Conservation (phyloP, 1,284 basidiomycete genomes). For the Macrocystidia cucumis region DNA sequence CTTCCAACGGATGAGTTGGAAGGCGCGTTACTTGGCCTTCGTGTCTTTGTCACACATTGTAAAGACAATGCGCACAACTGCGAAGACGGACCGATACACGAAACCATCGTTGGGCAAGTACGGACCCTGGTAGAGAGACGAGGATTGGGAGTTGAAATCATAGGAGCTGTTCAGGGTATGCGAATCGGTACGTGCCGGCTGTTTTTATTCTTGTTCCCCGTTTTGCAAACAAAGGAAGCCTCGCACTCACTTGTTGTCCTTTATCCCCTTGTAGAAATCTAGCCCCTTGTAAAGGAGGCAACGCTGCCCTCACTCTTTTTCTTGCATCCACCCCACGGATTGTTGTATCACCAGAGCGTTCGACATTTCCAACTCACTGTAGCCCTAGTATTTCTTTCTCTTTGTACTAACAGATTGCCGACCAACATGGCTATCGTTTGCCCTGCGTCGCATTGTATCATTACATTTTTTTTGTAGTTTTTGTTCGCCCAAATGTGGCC, state of each 20-base stretch:
- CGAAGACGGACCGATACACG: slow-evolving; percentile 38
- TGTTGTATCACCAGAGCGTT: too few species aligned
- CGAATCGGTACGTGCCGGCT: slow-evolving; percentile 49
- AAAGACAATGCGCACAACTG: slow-evolving; percentile 53
- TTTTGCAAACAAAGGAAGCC: neutral
- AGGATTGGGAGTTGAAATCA: slow-evolving; percentile 53
- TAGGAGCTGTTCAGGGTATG: slow-evolving; percentile 67
- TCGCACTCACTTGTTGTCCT: too few species aligned
- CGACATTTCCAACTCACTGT: slow-evolving; percentile 14
- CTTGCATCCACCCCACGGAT: too few species aligned
- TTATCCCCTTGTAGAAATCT: too few species aligned
- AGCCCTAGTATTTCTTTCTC: slow-evolving; percentile 18
- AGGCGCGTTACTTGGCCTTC: slow-evolving; percentile 48
- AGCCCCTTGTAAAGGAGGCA: too few species aligned
- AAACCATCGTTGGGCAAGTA: slow-evolving; percentile 59
- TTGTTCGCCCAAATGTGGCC: too few species aligned
- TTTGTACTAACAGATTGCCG: slow-evolving; percentile 2
- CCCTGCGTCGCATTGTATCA: too few species aligned
- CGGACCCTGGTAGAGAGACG: slow-evolving; percentile 43
- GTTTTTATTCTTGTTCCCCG: slow-evolving; percentile 7
- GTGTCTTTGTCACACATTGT: slow-evolving; percentile 73
- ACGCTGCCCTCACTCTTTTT: too few species aligned
- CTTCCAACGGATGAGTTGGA: slow-evolving; percentile 30
- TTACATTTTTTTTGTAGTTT: too few species aligned
- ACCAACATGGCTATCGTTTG: slow-evolving; percentile 19